Base-by-base conservation (phyloP, 73 alveolate species). In the Paramecium biaurelia region DNA sequence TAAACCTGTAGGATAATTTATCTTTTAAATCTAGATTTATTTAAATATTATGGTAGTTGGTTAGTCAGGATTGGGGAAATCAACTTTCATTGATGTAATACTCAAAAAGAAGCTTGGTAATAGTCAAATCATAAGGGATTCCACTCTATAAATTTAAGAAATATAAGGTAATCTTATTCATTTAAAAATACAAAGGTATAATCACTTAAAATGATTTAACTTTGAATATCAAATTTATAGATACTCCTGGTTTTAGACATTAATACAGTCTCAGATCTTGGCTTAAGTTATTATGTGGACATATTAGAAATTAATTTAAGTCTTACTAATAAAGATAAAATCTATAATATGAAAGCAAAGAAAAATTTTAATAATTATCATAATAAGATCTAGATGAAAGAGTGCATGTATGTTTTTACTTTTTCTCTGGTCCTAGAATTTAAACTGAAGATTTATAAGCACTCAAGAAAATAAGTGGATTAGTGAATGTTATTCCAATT, bases 381-480 rank as follows among this genome's bases (percentile, higher is more conserved):
- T 20, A 41, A 43, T 11, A 79, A 41, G 45, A 79, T 2, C 14
- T 43, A 1, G 90, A 79, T 70, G 74, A 63, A 37, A 28, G 87
- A 82, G 90, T 89, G 3, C 94, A 89, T 72, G 94, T 89, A 37
- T 89, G 94, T 70, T 82, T 89, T 82, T 89, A 89, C 74, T 89
- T 89, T 28, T 63, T 89, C 15, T 42, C 53, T 43, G 94, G 94
- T 26, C 86, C 89, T 35, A 67, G 94, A 70, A 70, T 89, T 6
- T 89, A 45, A 15, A 41, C 70, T 37, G 85, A 47, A n/a, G 94
- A 89, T 70, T 49, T 63, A 26, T 43, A 70, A 70, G 92, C 94
- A 12, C 32, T 89, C n/a, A 57, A 70, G 7, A 70, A 89, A 20
- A 32, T 89, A 47, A 41, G 63, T 28, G 63, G 30, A 14, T 43